Base-by-base conservation (phyloP, 2,329 filamentous ascomycete genomes). In the Annulohypoxylon truncatum region DNA sequence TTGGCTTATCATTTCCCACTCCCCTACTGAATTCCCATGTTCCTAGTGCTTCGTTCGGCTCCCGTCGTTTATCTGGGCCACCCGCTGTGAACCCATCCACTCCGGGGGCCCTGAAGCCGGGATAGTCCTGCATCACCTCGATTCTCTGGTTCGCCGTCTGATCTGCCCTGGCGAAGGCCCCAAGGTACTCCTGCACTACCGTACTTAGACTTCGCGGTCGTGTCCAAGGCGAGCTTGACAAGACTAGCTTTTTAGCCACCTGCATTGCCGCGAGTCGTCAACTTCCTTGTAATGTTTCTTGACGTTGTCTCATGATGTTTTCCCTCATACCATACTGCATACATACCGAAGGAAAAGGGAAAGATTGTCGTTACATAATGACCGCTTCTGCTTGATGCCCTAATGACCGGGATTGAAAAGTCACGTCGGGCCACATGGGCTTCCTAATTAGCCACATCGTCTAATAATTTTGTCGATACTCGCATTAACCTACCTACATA, bases 381-480 rank as follows among this genome's bases (percentile, higher is more conserved):
- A 63, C 67, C 65, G 67, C 66, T 65, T 61, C 60, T 64, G 66
- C 71, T 71, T 67, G 61, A 67, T 73, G 65, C 71, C 72, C 73
- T 73, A 73, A 72, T 70, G 71, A 73, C 70, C 71, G 68, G 73
- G 71, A 69, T 73, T 71, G 67, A 72, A 67, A 74, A 70, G 67
- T 72, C 65, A 72, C 70, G 70, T 73, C 72, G 70, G 73, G 70
- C 74, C 73, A 73, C 75, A 74, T 74, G 73, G 73, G 67, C 68
- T 71, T 70, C 68, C 69, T 69, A 76, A 75, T 73, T 75, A 76
- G 74, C 75, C 74, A 76, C 74, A 75, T 74, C 68, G 72, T 72
- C 70, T 72, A 74, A 74, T 74, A 72, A 71, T 73, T 62, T 67
- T 60, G 66, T 71, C 67, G 69, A 71, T 71, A 71, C 66, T 69